These are phyloP conservation scores for Candida multigemmis DNA, from an alignment of 805 yeast species.

Conservation along the genomic window DNA sequence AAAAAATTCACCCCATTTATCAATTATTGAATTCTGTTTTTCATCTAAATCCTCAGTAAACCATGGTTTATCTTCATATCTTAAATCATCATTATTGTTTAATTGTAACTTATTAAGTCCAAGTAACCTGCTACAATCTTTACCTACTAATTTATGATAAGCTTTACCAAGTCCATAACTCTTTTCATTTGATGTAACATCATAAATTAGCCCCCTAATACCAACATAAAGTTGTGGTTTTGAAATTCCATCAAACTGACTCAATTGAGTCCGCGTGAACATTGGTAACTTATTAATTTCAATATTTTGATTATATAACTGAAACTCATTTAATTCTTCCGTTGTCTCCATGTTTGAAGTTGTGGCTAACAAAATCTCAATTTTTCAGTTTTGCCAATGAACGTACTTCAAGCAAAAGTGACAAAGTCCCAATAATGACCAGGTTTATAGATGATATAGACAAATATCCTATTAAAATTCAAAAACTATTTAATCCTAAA, in stretches of 20 bases:
- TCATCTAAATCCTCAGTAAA: slow-evolving; percentile 45
- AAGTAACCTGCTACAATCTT: slow-evolving; percentile 68
- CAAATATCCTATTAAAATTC: slow-evolving; percentile 32
- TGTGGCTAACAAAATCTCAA: no score
- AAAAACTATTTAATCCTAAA: slow-evolving; percentile 46
- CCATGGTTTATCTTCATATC: slow-evolving; percentile 24
- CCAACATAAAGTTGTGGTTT: slow-evolving; percentile 51
- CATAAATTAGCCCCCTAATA: slow-evolving; percentile 70
- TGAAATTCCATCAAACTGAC: slow-evolving; percentile 21
- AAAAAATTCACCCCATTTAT: slow-evolving; percentile 69
- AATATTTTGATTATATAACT: slow-evolving; percentile 19
- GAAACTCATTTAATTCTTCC: slow-evolving; percentile 13
- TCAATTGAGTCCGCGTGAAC: slow-evolving; percentile 23
- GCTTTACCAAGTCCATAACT: slow-evolving; percentile 74
- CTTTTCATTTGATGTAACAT: slow-evolving; percentile 55
- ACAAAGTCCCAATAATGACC: neutral
- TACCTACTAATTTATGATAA: slow-evolving; percentile 65
- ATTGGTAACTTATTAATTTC: slow-evolving; percentile 20
- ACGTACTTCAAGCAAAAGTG: neutral
- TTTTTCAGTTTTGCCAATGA: neutral
- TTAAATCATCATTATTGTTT: slow-evolving; percentile 5
- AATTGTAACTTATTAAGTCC: slow-evolving; percentile 46
- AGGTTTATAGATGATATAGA: slow-evolving; percentile 7
- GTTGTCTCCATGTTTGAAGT: no score
- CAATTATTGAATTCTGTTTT: slow-evolving; percentile 50